These are phyloP conservation scores for Metschnikowia lachancei DNA, from an alignment of 805 yeast species.

Conservation along the genomic window DNA sequence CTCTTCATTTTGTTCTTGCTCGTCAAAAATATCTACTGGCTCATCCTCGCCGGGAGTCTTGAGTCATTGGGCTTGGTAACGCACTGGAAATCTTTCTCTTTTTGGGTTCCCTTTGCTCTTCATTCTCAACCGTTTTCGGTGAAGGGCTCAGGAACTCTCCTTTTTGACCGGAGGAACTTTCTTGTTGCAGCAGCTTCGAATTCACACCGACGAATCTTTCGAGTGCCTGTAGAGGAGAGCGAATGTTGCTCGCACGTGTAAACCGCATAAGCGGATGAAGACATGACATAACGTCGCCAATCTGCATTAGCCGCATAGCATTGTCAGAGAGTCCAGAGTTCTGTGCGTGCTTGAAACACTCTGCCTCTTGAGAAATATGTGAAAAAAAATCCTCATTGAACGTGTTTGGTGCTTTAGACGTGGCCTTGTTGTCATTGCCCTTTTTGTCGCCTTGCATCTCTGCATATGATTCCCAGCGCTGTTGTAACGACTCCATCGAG, in stretches of 20 bases:
- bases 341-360: conserved; percentile 47
- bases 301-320: conserved; percentile 69
- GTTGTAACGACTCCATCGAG: conserved; percentile 26
- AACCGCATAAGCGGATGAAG: conserved; percentile 62
- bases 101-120: conserved; percentile 11
- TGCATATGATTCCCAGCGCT: conserved; percentile 23
- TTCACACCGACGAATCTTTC: conserved; percentile 36
- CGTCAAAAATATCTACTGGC: too few relatives aligned
- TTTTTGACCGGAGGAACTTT: not conserved
- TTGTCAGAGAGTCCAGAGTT: conserved; percentile 62
- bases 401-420: not conserved
- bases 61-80: conserved; percentile 13
- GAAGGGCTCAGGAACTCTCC: conserved; percentile 11
- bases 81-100: conserved; percentile 15
- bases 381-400: conserved; percentile 7
- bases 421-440: not conserved
- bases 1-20: too few relatives aligned
- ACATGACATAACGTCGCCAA: conserved; percentile 75
- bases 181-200: conserved; percentile 12
- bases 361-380: conserved; percentile 8
- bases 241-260: conserved; percentile 46
- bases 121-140: conserved; percentile 10
- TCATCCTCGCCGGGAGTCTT: conserved; percentile 4
- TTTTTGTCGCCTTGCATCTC: conserved; percentile 7
- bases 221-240: conserved; percentile 56